These are phyloP conservation scores for Microthlaspi erraticum DNA, from an alignment of 345 rosid species.

Conservation along the genomic window DNA sequence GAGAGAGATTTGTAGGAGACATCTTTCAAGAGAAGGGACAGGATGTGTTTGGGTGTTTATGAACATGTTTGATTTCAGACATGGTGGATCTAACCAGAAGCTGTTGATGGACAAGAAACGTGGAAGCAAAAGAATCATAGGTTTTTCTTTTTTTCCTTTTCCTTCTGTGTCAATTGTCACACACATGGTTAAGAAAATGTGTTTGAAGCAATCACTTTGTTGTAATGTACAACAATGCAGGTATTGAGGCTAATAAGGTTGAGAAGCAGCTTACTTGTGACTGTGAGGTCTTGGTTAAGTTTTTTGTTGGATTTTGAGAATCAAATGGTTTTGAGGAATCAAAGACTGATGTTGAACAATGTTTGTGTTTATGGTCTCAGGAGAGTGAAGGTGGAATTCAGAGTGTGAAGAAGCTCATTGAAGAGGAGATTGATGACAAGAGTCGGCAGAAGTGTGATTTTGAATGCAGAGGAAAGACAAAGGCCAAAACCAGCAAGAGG, in stretches of 20 bases:
- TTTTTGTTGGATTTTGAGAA: slow-evolving; percentile 47
- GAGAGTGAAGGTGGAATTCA: slow-evolving; percentile 48
- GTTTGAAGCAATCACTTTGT: slow-evolving; percentile 39
- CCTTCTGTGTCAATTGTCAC: neutral
- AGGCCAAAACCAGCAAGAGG: slow-evolving; percentile 54
- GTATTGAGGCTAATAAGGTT: slow-evolving; percentile 51
- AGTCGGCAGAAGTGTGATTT: slow-evolving; percentile 38
- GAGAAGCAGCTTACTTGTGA: slow-evolving; percentile 42
- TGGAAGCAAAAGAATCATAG: slow-evolving; percentile 46
- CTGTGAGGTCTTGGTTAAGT: slow-evolving; percentile 44
- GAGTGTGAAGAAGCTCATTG: slow-evolving; percentile 85
- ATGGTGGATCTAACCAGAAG: slow-evolving; percentile 67
- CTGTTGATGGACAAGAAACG: slow-evolving; percentile 70
- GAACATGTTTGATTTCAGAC: slow-evolving; percentile 79
- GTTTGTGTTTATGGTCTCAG: slow-evolving; percentile 47
- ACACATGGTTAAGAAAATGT: slow-evolving; percentile 2
- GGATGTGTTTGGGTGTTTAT: slow-evolving; percentile 93
- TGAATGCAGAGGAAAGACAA: slow-evolving; percentile 48
- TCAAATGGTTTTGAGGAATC: neutral
- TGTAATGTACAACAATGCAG: slow-evolving; percentile 29
- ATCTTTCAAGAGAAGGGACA: slow-evolving; percentile 53
- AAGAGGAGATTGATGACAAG: slow-evolving; percentile 74
- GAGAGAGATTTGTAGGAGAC: slow-evolving; percentile 49
- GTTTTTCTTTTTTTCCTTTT: neutral
- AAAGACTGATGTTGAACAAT: neutral